Percentiles rank a stretch among this genome's conserved stretches.
phyloP scores from a whole-genome alignment of 768 basidiomycete genomes.

The Asterophora lycoperdoides region DNA sequence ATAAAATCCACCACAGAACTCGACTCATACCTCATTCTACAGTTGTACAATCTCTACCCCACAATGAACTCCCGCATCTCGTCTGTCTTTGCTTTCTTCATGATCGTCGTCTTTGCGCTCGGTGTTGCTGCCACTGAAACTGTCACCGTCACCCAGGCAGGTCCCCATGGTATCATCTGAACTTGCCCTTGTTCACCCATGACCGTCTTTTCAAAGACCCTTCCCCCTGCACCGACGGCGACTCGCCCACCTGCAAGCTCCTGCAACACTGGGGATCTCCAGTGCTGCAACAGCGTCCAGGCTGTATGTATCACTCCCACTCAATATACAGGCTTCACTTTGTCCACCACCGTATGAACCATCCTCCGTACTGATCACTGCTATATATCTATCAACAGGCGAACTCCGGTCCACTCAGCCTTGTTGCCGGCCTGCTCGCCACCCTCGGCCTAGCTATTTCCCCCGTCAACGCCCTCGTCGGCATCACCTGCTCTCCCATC shows the following conservation, averaged over 20 bases:
- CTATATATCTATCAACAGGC: neutral
- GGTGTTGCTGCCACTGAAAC: slow-evolving; percentile 13
- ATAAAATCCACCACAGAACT: neutral
- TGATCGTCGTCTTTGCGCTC: too few species aligned
- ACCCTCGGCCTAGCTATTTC: neutral
- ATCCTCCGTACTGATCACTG: neutral
- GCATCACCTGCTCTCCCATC: slow-evolving; percentile 18
- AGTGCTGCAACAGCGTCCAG: slow-evolving; percentile 19
- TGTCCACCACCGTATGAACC: too few species aligned
- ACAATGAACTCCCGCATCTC: slow-evolving; percentile 2
- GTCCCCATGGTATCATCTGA: neutral
- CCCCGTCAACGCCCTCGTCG: neutral
- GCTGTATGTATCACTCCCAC: neutral
- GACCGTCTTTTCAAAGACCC: too few species aligned
- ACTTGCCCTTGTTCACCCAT: too few species aligned
- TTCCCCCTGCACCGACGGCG: neutral
- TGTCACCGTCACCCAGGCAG: slow-evolving; percentile 13
- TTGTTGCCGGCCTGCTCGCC: neutral
- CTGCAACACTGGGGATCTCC: slow-evolving; percentile 18
- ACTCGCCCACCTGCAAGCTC: slow-evolving; percentile 15
- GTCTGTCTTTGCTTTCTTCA: neutral
- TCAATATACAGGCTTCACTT: too few species aligned
- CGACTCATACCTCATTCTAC: neutral
- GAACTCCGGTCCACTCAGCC: neutral
- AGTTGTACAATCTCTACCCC: neutral